These are phyloP conservation scores for Eutypella sp. DNA, from an alignment of 2,329 filamentous ascomycete genomes.

Conservation along the genomic window DNA sequence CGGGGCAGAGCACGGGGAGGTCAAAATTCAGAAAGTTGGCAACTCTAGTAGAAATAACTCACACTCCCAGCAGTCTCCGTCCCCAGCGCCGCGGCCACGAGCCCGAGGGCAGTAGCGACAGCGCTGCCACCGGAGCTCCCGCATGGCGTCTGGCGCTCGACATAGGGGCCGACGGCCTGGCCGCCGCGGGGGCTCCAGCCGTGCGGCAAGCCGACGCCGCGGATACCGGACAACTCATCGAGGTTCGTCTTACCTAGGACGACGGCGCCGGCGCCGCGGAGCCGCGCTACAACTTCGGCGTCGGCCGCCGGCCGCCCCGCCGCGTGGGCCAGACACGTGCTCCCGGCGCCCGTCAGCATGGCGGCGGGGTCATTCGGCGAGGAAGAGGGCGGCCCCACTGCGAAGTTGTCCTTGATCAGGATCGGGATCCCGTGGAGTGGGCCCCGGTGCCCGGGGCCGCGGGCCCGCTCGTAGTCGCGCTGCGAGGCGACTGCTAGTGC, in stretches of 20 bases:
- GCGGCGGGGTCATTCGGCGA: no score
- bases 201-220: conserved; percentile 51
- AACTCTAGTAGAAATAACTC: no score
- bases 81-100: conserved; percentile 54
- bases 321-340: conserved; percentile 60
- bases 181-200: conserved; percentile 63
- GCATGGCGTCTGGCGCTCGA: conserved; percentile 53
- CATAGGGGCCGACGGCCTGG: conserved; percentile 57
- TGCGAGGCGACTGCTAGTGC: conserved; percentile 54
- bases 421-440: conserved; percentile 73
- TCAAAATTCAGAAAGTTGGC: no score
- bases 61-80: conserved; percentile 43
- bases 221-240: conserved; percentile 58
- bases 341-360: conserved; percentile 71
- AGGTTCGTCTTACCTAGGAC: conserved; percentile 62
- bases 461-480: conserved; percentile 55
- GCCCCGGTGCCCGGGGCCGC: conserved; percentile 53
- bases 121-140: conserved; percentile 59
- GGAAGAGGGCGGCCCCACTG: no score
- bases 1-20: no score
- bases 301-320: conserved; percentile 66
- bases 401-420: conserved; percentile 70
- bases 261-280: conserved; percentile 56
- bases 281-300: conserved; percentile 54
- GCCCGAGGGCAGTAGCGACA: conserved; percentile 53